Conservation (phyloP, 176 grass and related monocot genomes). For the Eremochloa ophiuroides region DNA sequence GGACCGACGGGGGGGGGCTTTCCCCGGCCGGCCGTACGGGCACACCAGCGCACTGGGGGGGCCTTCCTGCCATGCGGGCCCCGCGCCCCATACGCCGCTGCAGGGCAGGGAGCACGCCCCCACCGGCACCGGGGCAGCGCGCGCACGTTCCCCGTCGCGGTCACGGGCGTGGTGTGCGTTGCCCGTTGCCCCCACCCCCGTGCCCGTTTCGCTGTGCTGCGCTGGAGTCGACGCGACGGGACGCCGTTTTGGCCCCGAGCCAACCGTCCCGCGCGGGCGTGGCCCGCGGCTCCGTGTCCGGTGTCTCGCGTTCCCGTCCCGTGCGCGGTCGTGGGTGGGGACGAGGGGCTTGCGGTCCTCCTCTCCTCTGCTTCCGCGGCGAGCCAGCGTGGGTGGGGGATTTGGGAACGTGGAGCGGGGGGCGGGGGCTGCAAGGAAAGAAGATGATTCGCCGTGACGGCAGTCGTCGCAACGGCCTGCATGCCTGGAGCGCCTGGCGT, state of each 20-base stretch:
- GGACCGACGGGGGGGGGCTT: not conserved
- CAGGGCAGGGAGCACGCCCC: not conserved
- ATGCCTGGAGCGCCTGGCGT: not conserved
- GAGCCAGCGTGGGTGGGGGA: not conserved
- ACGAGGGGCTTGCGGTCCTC: not conserved
- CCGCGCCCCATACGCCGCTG: constrained; percentile 20
- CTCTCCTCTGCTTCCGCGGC: not conserved
- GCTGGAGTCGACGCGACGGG: not conserved
- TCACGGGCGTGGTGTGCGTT: not conserved
- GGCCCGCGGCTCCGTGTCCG: not conserved
- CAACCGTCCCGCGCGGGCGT: not conserved
- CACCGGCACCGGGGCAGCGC: not conserved
- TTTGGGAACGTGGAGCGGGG: no score
- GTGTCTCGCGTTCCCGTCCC: not conserved
- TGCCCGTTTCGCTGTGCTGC: not conserved
- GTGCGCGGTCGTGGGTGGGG: not conserved
- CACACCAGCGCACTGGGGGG: constrained; percentile 23
- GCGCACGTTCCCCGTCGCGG: constrained; percentile 38
- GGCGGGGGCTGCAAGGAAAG: no score
- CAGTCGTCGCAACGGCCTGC: no score
- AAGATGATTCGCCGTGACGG: no score
- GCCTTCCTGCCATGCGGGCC: not conserved
- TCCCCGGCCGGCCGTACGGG: constrained; percentile 22
- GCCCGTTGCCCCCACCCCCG: not conserved
- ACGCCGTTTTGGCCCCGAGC: not conserved